phyloP scores from a whole-genome alignment of 768 basidiomycete genomes.

The Tricholomella constricta region DNA sequence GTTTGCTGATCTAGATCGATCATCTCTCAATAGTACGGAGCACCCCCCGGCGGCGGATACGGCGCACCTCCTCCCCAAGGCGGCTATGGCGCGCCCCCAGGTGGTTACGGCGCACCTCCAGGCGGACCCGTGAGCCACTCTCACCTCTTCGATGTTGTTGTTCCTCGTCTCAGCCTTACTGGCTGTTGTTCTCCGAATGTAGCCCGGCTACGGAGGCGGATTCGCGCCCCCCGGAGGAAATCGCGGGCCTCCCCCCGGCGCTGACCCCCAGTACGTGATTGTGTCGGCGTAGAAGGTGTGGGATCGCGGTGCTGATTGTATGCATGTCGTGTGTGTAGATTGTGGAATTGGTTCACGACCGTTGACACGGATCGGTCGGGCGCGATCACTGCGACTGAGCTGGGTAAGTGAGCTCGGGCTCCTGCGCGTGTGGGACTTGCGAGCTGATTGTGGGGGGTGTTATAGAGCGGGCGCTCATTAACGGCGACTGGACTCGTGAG shows the following conservation, averaged over 20 bases:
- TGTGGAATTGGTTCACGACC: constrained; percentile 72
- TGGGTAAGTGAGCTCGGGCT: constrained; percentile 49
- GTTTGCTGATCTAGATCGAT: background rate
- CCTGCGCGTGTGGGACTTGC: background rate
- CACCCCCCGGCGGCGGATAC: constrained; percentile 15
- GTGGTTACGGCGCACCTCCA: constrained; percentile 23
- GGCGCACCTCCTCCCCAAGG: constrained; percentile 23
- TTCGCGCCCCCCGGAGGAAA: constrained; percentile 36
- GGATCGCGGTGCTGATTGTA: background rate
- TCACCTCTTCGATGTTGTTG: too few relatives aligned
- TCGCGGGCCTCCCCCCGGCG: constrained; percentile 59
- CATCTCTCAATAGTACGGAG: constrained; percentile 15
- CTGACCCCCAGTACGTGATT: constrained; percentile 70
- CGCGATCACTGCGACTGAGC: constrained; percentile 61
- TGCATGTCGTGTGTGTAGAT: constrained; percentile 41
- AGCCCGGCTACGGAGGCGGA: constrained; percentile 41
- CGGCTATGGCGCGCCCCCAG: constrained; percentile 23
- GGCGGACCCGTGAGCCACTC: constrained; percentile 18
- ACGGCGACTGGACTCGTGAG: constrained; percentile 79
- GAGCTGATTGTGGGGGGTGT: background rate
- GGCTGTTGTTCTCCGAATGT: background rate
- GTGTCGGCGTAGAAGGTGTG: background rate
- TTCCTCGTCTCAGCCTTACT: too few relatives aligned
- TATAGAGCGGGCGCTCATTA: constrained; percentile 49
- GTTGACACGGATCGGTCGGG: constrained; percentile 76